A percentile compares a stretch with the other conserved stretches of the same genome.
Evolutionary conservation across 2,329 filamentous ascomycete genomes (phyloP).

Genomic region (Pseudogymnoascus destructans): DNA sequence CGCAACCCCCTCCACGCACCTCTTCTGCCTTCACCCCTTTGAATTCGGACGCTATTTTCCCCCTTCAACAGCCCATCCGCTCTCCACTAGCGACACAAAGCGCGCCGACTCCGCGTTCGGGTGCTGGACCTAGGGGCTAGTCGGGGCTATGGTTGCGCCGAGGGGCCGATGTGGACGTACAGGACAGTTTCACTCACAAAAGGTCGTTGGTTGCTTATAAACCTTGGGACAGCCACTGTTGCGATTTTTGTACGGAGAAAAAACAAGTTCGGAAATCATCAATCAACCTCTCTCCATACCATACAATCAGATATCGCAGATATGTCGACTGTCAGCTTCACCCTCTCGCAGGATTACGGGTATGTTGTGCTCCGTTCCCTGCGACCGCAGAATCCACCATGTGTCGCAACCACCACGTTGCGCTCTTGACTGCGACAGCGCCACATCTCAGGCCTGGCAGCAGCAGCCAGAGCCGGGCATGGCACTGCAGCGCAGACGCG

Average conservation of each 20-base stretch:
- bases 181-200: neutral
- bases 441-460: neutral
- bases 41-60: neutral
- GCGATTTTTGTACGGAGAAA: neutral
- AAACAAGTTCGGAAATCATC: neutral
- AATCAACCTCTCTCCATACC: neutral
- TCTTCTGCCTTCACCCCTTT: constrained; percentile 5
- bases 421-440: neutral
- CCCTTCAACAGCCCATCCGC: neutral
- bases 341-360: constrained; percentile 6
- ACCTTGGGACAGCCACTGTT: neutral
- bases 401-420: neutral
- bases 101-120: neutral
- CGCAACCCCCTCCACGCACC: neutral
- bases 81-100: neutral
- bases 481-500: neutral
- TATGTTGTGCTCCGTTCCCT: constrained; percentile 6
- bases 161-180: neutral
- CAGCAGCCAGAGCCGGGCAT: neutral
- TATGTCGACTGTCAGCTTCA: neutral
- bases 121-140: neutral
- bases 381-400: neutral
- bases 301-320: neutral
- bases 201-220: neutral
- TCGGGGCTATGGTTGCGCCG: constrained; percentile 1